A percentile compares a stretch with the other conserved stretches of the same genome.
Evolutionary conservation across 2,329 filamentous ascomycete species (phyloP).

Genomic region (Exophiala oligosperma): DNA sequence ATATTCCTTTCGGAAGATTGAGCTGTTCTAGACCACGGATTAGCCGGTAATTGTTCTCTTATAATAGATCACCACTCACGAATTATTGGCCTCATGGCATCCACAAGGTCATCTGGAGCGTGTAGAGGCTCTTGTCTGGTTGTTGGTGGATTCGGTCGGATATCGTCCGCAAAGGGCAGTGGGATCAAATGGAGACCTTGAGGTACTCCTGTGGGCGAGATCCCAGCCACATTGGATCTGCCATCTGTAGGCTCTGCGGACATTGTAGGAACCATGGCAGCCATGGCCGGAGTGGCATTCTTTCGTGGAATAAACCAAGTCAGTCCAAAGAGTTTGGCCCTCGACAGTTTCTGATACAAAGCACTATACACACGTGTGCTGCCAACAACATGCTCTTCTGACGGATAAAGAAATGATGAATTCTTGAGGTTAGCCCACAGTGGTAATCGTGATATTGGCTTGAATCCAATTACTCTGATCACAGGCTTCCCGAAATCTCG

Average conservation of each 20-base stretch:
- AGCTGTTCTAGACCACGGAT: slow-evolving; percentile 59
- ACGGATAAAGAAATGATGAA: slow-evolving; percentile 90
- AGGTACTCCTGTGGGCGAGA: slow-evolving; percentile 27
- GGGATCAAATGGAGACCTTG: slow-evolving; percentile 59
- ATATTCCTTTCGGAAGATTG: slow-evolving; percentile 81
- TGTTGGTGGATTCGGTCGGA: slow-evolving; percentile 71
- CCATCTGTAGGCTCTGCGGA: slow-evolving; percentile 17
- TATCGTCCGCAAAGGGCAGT: slow-evolving; percentile 85
- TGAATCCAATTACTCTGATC: slow-evolving; percentile 92
- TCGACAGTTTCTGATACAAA: slow-evolving; percentile 80
- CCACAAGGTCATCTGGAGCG: slow-evolving; percentile 70
- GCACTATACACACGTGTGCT: slow-evolving; percentile 92
- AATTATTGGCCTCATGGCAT: slow-evolving; percentile 78
- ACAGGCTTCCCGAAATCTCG: slow-evolving; percentile 78
- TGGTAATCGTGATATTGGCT: slow-evolving; percentile 71
- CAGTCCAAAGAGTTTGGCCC: slow-evolving; percentile 76
- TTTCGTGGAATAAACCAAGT: slow-evolving; percentile 85
- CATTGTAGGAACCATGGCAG: slow-evolving; percentile 69
- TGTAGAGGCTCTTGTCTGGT: slow-evolving; percentile 47
- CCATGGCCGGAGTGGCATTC: slow-evolving; percentile 77
- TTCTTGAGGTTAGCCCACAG: slow-evolving; percentile 84
- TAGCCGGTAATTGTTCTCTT: not conserved
- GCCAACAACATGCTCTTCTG: slow-evolving; percentile 83
- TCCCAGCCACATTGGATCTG: slow-evolving; percentile 21
- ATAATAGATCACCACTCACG: slow-evolving; percentile 33